Conservation (phyloP, 768 basidiomycete species). For the Lentinula lateritia region DNA sequence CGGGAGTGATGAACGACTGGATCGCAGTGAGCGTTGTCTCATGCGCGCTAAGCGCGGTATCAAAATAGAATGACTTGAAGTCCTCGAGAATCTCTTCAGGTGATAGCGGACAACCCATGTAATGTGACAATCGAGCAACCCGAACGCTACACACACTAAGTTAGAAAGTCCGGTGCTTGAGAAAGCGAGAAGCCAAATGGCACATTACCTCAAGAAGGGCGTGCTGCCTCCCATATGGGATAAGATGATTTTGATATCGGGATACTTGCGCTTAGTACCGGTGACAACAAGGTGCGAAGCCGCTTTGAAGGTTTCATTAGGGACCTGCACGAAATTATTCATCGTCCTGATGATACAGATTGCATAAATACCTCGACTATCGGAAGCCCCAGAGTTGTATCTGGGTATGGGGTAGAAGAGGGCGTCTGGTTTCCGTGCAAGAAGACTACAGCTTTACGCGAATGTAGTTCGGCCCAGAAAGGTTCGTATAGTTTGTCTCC, state of each 20-base stretch:
- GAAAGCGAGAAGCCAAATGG: neutral
- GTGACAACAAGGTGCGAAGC: slow-evolving; percentile 74
- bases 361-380: slow-evolving; percentile 49
- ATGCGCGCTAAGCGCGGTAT: slow-evolving; percentile 62
- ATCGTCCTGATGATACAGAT: neutral
- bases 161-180: too few relatives aligned
- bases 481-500: slow-evolving; percentile 59
- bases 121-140: slow-evolving; percentile 57
- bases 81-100: slow-evolving; percentile 64
- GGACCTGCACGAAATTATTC: slow-evolving; percentile 40
- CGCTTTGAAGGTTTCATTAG: slow-evolving; percentile 80
- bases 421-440: slow-evolving; percentile 68
- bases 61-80: slow-evolving; percentile 69
- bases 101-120: slow-evolving; percentile 66
- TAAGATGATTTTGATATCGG: slow-evolving; percentile 58
- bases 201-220: slow-evolving; percentile 35
- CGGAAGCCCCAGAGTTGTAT: slow-evolving; percentile 61
- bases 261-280: slow-evolving; percentile 57
- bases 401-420: slow-evolving; percentile 59
- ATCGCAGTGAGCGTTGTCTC: slow-evolving; percentile 45
- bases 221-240: slow-evolving; percentile 73
- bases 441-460: slow-evolving; percentile 56
- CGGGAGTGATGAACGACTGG: slow-evolving; percentile 41
- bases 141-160: slow-evolving; percentile 39
- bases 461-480: slow-evolving; percentile 67